Conservation (phyloP, 140 eudicot genomes). For the Senecio squalidus region DNA sequence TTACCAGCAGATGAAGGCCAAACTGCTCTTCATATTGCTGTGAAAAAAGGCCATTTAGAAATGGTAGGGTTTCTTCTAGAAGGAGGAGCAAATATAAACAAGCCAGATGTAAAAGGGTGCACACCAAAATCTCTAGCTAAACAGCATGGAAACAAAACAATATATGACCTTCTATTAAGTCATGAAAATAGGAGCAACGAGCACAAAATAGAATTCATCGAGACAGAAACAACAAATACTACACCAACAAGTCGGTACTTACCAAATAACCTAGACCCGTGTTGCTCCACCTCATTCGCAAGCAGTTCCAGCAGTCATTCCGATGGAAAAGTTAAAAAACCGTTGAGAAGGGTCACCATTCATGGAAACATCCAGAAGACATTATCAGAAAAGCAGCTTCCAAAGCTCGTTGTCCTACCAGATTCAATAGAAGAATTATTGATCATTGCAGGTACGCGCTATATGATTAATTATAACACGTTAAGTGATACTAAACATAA, state of each 20-base stretch:
- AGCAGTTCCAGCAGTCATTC: slow-evolving; percentile 26
- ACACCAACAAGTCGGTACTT: slow-evolving; percentile 12
- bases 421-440: slow-evolving; percentile 68
- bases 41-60: slow-evolving; percentile 45
- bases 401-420: slow-evolving; percentile 72
- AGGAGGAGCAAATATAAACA: slow-evolving; percentile 47
- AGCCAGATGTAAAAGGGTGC: slow-evolving; percentile 45
- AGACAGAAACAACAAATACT: slow-evolving; percentile 21
- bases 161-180: slow-evolving; percentile 29
- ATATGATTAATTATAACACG: neutral
- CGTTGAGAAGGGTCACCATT: slow-evolving; percentile 60
- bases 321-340: slow-evolving; percentile 21
- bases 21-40: slow-evolving; percentile 53
- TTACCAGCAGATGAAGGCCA: slow-evolving; percentile 47
- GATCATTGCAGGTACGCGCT: slow-evolving; percentile 55
- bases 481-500: slow-evolving; percentile 4
- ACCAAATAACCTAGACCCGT: slow-evolving; percentile 25
- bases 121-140: slow-evolving; percentile 46
- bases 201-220: slow-evolving; percentile 34
- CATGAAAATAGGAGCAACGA: slow-evolving; percentile 33
- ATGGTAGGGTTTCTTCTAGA: slow-evolving; percentile 50
- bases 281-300: slow-evolving; percentile 24
- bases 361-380: slow-evolving; percentile 40
- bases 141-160: slow-evolving; percentile 41
- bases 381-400: slow-evolving; percentile 35